A percentile compares a stretch with the other conserved stretches of the same genome.
These are phyloP conservation scores for Patellaria atrata DNA, from an alignment of 495 filamentous ascomycete species.

Conservation along the genomic window DNA sequence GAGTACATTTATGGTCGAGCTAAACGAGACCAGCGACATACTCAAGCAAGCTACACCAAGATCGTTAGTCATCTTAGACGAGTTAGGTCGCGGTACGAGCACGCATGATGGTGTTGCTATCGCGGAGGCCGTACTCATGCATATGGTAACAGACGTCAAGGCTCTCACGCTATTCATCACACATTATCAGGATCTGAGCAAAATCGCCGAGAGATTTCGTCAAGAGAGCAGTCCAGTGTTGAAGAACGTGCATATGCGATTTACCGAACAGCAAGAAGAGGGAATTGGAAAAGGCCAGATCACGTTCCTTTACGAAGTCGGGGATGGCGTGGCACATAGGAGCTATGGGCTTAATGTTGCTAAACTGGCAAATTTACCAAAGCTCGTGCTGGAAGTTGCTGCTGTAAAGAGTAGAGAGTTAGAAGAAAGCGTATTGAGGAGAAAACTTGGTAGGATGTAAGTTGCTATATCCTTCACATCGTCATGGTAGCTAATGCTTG, in stretches of 20 bases:
- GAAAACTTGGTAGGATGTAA: constrained; percentile 33
- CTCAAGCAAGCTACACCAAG: constrained; percentile 71
- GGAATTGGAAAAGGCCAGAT: constrained; percentile 30
- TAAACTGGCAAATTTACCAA: constrained; percentile 67
- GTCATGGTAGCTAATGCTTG: neutral
- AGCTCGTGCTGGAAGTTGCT: constrained; percentile 60
- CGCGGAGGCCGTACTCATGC: constrained; percentile 76
- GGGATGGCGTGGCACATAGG: constrained; percentile 78
- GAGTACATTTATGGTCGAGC: constrained; percentile 94
- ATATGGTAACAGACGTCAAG: constrained; percentile 57
- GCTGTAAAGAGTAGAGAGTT: constrained; percentile 63
- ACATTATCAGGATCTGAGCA: constrained; percentile 79
- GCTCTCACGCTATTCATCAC: constrained; percentile 90
- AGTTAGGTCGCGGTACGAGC: constrained; percentile 80
- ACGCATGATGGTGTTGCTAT: constrained; percentile 96
- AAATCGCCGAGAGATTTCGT: constrained; percentile 51
- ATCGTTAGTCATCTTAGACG: constrained; percentile 83
- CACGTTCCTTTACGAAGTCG: constrained; percentile 43
- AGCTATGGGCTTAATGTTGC: constrained; percentile 93
- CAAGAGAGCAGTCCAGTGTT: constrained; percentile 33
- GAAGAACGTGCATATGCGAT: constrained; percentile 73
- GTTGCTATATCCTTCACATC: too few species aligned
- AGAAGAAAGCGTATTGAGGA: constrained; percentile 55
- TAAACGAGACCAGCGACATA: constrained; percentile 82
- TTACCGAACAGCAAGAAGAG: constrained; percentile 37